Conservation (phyloP, 352 stramenopile species). For the Phytophthora pistaciae region DNA sequence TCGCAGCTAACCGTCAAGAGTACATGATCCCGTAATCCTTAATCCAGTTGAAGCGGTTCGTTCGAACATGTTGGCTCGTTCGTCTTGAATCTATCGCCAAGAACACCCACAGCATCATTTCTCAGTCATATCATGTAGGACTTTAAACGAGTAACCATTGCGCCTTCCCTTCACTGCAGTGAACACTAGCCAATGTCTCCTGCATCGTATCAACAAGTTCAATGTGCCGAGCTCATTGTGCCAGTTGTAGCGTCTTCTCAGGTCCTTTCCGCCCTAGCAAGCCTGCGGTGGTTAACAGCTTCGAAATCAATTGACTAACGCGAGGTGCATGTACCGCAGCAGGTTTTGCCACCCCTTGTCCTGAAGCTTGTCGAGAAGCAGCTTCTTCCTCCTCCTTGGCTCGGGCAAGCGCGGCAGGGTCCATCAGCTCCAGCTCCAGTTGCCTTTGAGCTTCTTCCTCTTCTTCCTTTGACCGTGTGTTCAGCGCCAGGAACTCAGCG, state of each 20-base stretch:
- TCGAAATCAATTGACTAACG: background rate
- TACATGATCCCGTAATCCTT: too few species aligned
- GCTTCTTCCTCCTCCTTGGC: slow-evolving; percentile 44
- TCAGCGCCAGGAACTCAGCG: slow-evolving; percentile 37
- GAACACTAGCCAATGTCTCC: background rate
- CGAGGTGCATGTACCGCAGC: background rate
- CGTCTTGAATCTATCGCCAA: too few species aligned
- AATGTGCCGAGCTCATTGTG: background rate
- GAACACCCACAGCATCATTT: background rate
- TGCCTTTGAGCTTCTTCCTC: slow-evolving; percentile 41
- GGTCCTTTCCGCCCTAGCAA: background rate
- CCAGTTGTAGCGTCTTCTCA: background rate
- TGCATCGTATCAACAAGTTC: background rate
- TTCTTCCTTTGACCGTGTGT: slow-evolving; percentile 49
- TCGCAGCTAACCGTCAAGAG: background rate
- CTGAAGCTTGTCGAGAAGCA: slow-evolving; percentile 2
- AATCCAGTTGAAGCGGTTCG: too few species aligned
- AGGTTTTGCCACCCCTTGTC: background rate
- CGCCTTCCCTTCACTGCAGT: background rate
- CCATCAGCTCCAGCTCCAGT: slow-evolving; percentile 44
- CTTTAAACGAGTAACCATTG: background rate
- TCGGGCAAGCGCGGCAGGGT: slow-evolving; percentile 31
- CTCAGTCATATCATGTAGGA: background rate
- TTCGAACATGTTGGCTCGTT: too few species aligned
- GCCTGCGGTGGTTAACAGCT: background rate